Evolutionary conservation across 176 grass and related monocot species (phyloP).

Genomic region (Eragrostis curvula): DNA sequence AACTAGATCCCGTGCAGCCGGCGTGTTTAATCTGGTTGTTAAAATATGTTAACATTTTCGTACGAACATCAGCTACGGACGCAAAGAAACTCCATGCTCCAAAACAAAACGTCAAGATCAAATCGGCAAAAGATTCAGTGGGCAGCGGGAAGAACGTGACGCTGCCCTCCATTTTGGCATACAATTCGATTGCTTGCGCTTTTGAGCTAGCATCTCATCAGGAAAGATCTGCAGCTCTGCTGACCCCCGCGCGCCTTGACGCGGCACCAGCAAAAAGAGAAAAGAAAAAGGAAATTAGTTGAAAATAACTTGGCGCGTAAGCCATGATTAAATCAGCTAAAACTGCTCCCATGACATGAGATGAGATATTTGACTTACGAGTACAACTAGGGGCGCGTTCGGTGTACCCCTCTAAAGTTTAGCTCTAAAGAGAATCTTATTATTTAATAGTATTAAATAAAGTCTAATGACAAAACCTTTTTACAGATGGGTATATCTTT

Average conservation of each 20-base stretch:
- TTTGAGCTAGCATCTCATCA: neutral
- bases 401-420: too few relatives aligned
- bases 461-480: too few relatives aligned
- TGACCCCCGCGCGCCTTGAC: conserved; percentile 1
- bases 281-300: neutral
- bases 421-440: too few relatives aligned
- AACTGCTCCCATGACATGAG: neutral
- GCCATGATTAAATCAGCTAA: neutral
- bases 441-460: too few relatives aligned
- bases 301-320: neutral
- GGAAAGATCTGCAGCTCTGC: neutral
- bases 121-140: conserved; percentile 15
- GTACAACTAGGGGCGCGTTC: too few relatives aligned
- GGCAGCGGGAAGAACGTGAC: neutral
- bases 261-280: neutral
- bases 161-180: neutral
- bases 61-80: neutral
- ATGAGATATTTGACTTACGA: neutral
- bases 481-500: too few relatives aligned
- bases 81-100: too few relatives aligned
- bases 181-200: neutral
- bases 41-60: neutral
- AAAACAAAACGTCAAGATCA: neutral
- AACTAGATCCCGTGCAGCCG: neutral
- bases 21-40: neutral